These are phyloP conservation scores for Bipolaris oryzae DNA, from an alignment of 2,329 filamentous ascomycete species.

Conservation along the genomic window DNA sequence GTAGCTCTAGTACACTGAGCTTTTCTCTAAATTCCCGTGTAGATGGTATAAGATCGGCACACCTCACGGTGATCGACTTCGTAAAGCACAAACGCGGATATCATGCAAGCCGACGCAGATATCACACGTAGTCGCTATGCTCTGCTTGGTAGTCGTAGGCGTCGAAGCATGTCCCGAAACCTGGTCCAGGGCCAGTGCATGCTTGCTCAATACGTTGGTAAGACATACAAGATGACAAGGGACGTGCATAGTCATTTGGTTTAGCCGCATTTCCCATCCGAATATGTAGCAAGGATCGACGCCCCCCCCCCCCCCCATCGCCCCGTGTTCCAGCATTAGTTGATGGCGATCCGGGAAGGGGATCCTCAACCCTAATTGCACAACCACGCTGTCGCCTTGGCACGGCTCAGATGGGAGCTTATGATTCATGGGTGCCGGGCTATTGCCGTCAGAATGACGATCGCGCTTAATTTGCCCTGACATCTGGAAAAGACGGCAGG, in stretches of 20 bases:
- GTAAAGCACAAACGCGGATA: slow-evolving; percentile 14
- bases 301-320: slow-evolving; percentile 31
- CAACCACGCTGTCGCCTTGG: slow-evolving; percentile 19
- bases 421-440: slow-evolving; percentile 20
- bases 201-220: slow-evolving; percentile 13
- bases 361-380: slow-evolving; percentile 32
- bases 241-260: slow-evolving; percentile 27
- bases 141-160: slow-evolving; percentile 15
- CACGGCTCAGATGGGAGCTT: neutral
- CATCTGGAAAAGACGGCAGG: slow-evolving; percentile 16
- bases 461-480: slow-evolving; percentile 19
- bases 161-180: slow-evolving; percentile 16
- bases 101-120: slow-evolving; percentile 12
- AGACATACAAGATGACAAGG: slow-evolving; percentile 16
- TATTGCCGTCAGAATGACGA: slow-evolving; percentile 19
- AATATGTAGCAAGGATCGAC: slow-evolving; percentile 29
- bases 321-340: slow-evolving; percentile 21
- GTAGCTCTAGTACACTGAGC: slow-evolving; percentile 12
- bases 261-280: slow-evolving; percentile 29
- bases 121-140: slow-evolving; percentile 7
- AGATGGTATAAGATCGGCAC: slow-evolving; percentile 14
- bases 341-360: slow-evolving; percentile 28
- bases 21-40: slow-evolving; percentile 14
- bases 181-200: slow-evolving; percentile 17
- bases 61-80: slow-evolving; percentile 16